phyloP scores from a whole-genome alignment of 441 rosid genomes.

The Sinapis alba region DNA sequence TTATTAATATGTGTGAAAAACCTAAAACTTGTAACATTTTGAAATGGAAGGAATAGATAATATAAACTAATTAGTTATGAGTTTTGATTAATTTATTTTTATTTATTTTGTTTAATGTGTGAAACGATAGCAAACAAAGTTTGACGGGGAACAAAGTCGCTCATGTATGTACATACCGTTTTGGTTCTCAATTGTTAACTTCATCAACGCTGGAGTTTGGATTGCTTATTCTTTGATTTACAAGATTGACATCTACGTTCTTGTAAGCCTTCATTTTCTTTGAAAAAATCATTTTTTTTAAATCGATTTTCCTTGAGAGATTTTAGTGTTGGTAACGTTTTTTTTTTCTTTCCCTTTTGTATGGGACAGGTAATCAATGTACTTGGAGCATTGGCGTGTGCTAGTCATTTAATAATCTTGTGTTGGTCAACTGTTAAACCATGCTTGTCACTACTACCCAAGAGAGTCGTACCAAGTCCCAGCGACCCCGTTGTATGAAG shows the following conservation, averaged over 20 bases:
- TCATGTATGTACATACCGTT: background rate
- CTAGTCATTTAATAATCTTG: background rate
- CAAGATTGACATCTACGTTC: conserved; percentile 3
- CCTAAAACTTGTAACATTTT: no score
- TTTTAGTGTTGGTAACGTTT: background rate
- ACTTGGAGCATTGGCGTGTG: conserved; percentile 47
- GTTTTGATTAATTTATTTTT: background rate
- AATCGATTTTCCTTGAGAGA: background rate
- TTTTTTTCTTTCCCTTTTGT: background rate
- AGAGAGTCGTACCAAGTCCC: background rate
- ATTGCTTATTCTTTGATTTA: background rate
- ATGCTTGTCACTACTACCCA: background rate
- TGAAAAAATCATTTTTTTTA: background rate
- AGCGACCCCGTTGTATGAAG: background rate
- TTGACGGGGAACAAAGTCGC: background rate
- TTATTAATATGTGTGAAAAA: no score
- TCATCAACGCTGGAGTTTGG: conserved; percentile 3
- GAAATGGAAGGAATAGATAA: no score
- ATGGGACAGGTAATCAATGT: conserved; percentile 58
- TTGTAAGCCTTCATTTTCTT: conserved; percentile 1
- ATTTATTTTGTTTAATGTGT: background rate
- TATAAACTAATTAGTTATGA: background rate
- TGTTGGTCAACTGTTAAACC: background rate
- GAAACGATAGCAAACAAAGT: background rate
- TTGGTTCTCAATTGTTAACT: background rate